A percentile compares a stretch with the other conserved stretches of the same genome.
Evolutionary conservation across 176 grass and related monocot species (phyloP).

Genomic region (Zoysia pacifica): DNA sequence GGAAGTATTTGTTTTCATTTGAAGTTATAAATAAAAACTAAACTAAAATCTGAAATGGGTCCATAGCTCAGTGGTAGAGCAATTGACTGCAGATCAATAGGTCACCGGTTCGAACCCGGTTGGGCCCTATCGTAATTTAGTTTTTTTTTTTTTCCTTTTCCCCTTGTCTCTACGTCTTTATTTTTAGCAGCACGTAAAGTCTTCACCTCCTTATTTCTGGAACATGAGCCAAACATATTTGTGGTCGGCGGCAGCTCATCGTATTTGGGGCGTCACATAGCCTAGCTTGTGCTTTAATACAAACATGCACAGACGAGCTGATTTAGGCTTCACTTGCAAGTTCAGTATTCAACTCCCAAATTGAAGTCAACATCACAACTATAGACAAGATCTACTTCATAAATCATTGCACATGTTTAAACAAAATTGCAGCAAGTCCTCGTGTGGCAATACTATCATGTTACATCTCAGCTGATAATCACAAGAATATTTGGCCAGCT

Average conservation of each 20-base stretch:
- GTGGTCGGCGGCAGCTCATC: neutral
- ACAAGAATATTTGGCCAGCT: conserved; percentile 22
- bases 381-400: too few relatives aligned
- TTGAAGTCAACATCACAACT: neutral
- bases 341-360: neutral
- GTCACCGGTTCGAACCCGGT: conserved; percentile 99
- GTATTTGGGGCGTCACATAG: neutral
- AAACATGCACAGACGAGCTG: neutral
- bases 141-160: too few relatives aligned
- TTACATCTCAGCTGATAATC: conserved; percentile 30
- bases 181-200: neutral
- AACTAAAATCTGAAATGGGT: conserved; percentile 38
- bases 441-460: neutral
- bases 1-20: too few relatives aligned
- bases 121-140: conserved; percentile 61
- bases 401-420: neutral
- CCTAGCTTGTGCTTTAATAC: neutral
- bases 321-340: neutral
- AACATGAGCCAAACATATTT: neutral
- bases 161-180: too few relatives aligned
- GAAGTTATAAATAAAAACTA: too few relatives aligned
- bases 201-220: neutral
- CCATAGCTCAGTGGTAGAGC: conserved; percentile 99
- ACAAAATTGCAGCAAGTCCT: neutral
- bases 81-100: conserved; percentile 99